Conservation (phyloP, 2,329 filamentous ascomycete species). For the Diaporthe vexans region DNA sequence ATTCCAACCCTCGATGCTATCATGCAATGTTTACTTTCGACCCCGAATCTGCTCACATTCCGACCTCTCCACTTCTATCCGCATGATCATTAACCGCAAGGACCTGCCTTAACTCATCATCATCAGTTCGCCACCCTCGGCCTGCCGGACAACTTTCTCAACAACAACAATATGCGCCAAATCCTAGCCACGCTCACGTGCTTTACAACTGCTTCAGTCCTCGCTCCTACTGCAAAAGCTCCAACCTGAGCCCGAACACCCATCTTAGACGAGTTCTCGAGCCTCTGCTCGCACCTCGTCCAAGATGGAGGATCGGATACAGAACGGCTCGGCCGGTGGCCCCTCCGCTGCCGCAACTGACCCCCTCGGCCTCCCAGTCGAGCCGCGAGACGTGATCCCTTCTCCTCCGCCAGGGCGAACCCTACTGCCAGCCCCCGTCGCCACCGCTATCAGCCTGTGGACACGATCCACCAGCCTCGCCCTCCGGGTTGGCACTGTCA, state of each 20-base stretch:
- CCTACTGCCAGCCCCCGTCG: conserved; percentile 70
- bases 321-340: neutral
- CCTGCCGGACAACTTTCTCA: neutral
- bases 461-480: conserved; percentile 72
- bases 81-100: conserved; percentile 9
- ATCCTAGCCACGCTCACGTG: neutral
- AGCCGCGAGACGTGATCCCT: conserved; percentile 20
- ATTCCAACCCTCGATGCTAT: conserved; percentile 28
- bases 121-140: conserved; percentile 17
- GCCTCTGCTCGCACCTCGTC: conserved; percentile 16
- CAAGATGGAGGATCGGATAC: conserved; percentile 25
- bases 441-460: conserved; percentile 71
- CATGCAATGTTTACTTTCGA: conserved; percentile 14
- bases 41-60: conserved; percentile 26
- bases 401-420: conserved; percentile 55
- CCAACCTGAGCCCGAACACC: neutral
- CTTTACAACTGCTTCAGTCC: neutral
- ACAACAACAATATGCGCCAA: conserved; percentile 26
- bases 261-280: conserved; percentile 12
- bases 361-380: conserved; percentile 19
- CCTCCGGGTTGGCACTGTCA: conserved; percentile 65
- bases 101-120: neutral
- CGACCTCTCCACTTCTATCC: neutral
- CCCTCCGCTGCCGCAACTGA: neutral
- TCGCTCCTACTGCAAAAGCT: conserved; percentile 8